Conservation (phyloP, 2,329 filamentous ascomycete genomes). For the Ceratocystis cubensis region DNA sequence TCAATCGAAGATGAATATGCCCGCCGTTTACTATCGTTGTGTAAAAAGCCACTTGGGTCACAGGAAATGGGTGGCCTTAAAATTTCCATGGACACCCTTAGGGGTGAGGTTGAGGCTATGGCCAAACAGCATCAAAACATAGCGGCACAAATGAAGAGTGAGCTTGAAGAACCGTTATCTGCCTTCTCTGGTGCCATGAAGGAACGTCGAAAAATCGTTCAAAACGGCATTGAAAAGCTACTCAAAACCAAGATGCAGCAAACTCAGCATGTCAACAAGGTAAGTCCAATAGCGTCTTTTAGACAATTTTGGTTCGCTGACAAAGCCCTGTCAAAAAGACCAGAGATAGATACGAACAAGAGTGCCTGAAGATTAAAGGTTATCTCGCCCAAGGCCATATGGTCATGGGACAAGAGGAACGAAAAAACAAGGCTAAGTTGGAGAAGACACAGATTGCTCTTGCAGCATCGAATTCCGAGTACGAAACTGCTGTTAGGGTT, state of each 20-base stretch:
- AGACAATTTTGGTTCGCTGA: neutral
- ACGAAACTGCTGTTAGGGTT: slow-evolving; percentile 82
- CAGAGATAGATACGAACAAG: slow-evolving; percentile 89
- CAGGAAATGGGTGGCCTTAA: slow-evolving; percentile 75
- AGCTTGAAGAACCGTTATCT: slow-evolving; percentile 82
- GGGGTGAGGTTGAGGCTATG: slow-evolving; percentile 83
- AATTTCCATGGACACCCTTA: slow-evolving; percentile 72
- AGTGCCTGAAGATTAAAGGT: slow-evolving; percentile 95
- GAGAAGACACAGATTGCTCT: slow-evolving; percentile 98
- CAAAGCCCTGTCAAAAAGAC: slow-evolving; percentile 39
- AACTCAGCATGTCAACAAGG: slow-evolving; percentile 83
- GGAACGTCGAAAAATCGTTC: slow-evolving; percentile 90
- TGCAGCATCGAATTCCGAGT: slow-evolving; percentile 80
- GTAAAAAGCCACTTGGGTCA: slow-evolving; percentile 78
- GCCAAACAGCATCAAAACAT: slow-evolving; percentile 86
- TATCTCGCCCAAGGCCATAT: slow-evolving; percentile 98
- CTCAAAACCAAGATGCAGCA: slow-evolving; percentile 89
- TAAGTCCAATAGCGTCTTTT: slow-evolving; percentile 29
- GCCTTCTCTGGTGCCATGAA: slow-evolving; percentile 94
- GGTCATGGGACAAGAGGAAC: slow-evolving; percentile 99
- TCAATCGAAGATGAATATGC: slow-evolving; percentile 96
- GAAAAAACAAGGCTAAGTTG: slow-evolving; percentile 96
- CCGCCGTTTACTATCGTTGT: slow-evolving; percentile 72
- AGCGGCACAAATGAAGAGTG: slow-evolving; percentile 86
- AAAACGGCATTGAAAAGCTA: slow-evolving; percentile 85